Evolutionary conservation across 2,329 filamentous ascomycete genomes (phyloP).

Genomic region (Penicillium sclerotigenum): DNA sequence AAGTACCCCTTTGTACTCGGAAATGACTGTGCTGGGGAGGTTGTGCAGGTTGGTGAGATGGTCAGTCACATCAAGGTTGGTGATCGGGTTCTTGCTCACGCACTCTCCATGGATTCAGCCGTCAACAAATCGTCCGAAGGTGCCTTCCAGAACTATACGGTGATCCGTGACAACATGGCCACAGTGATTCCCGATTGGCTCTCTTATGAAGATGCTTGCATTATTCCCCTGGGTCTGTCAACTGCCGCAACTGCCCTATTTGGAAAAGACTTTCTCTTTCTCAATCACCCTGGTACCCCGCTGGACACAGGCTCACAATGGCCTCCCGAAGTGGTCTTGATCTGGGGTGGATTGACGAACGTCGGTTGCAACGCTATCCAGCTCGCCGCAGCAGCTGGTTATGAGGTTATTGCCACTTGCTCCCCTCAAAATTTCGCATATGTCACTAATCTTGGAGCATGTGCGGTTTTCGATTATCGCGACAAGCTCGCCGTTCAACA

Average conservation of each 20-base stretch:
- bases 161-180: conserved; percentile 22
- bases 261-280: conserved; percentile 21
- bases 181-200: conserved; percentile 27
- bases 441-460: neutral
- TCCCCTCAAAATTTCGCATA: neutral
- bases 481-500: neutral
- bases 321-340: conserved; percentile 6
- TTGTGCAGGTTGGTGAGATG: conserved; percentile 6
- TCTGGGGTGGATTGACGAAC: conserved; percentile 20
- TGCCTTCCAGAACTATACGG: conserved; percentile 33
- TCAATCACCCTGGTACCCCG: conserved; percentile 13
- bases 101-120: conserved; percentile 10
- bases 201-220: conserved; percentile 29
- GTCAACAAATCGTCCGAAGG: conserved; percentile 14
- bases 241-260: conserved; percentile 33
- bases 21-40: conserved; percentile 18
- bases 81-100: conserved; percentile 32
- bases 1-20: conserved; percentile 17
- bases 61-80: conserved; percentile 16
- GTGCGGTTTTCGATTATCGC: conserved; percentile 2
- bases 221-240: conserved; percentile 33
- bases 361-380: conserved; percentile 17
- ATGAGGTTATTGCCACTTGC: neutral
- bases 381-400: conserved; percentile 12
- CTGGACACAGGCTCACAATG: neutral